Percentiles rank a stretch among this genome's conserved stretches.
Conservation (phyloP, 371 early-diverging fungal genomes). For the Apophysomyces trapeziformis region DNA sequence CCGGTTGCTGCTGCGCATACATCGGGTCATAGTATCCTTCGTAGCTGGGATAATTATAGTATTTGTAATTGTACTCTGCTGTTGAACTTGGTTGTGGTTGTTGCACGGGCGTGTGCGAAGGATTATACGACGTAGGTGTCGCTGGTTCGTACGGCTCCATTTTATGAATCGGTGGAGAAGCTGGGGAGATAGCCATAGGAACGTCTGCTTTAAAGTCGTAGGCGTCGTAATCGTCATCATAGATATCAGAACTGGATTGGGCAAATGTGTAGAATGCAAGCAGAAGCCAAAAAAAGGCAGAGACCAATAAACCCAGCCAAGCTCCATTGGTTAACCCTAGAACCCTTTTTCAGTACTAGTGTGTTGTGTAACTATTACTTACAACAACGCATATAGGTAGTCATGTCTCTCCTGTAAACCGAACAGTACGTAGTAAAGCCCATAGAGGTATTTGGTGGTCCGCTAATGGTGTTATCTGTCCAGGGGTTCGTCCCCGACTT, state of each 20-base stretch:
- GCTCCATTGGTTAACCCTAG: slow-evolving; percentile 32
- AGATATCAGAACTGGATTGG: slow-evolving; percentile 30
- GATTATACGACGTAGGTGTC: background rate
- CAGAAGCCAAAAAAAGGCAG: slow-evolving; percentile 26
- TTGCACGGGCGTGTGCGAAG: background rate
- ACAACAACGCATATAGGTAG: slow-evolving; percentile 40
- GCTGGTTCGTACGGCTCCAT: background rate
- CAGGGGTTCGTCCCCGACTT: slow-evolving; percentile 35
- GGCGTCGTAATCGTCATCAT: slow-evolving; percentile 30
- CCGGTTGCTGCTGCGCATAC: background rate
- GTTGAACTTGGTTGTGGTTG: background rate
- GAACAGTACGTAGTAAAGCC: slow-evolving; percentile 36
- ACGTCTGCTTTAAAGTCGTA: slow-evolving; percentile 32
- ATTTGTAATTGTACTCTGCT: background rate
- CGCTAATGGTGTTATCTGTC: slow-evolving; percentile 21
- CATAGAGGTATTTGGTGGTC: slow-evolving; percentile 4
- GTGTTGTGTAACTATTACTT: slow-evolving; percentile 20
- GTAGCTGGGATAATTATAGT: slow-evolving; percentile 8
- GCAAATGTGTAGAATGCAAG: slow-evolving; percentile 21
- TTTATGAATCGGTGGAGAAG: background rate
- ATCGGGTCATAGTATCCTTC: slow-evolving; percentile 4
- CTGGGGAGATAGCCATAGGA: slow-evolving; percentile 29
- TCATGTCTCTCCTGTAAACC: slow-evolving; percentile 15
- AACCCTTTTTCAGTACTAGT: background rate
- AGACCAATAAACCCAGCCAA: slow-evolving; percentile 27